Evolutionary conservation across 345 rosid genomes (phyloP), one percentile per base, ranked within the genome.

Genomic region (Gossypium raimondii): DNA sequence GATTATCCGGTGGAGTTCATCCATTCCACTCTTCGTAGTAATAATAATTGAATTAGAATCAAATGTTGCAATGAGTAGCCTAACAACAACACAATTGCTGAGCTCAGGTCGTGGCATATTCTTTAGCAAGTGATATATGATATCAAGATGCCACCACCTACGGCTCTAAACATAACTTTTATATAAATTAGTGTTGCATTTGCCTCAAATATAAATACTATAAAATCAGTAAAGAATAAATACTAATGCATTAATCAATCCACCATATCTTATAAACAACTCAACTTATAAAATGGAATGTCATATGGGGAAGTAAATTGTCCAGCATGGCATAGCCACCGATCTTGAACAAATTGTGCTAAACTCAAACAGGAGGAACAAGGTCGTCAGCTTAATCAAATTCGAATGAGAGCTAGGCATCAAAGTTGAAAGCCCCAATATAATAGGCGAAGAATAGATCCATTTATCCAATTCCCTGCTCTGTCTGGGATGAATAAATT

Each of bases 401-500:
- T 29, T 6, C 44, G 5, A 29, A 61, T 29, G 14, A 29, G 66
- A 44, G 17, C 9, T 2, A 29, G 69, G 69, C 41, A 64, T 41
- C 4, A 29, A 45, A 67, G 34, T 20, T 20, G 29, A 45, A 45
- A 20, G 11, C 34, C 22, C 44, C 11, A 47, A 11, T 12, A 47
- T 47, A 47, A 41, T 66, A 44, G n/a, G 53, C 5, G 2, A 44
- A 11, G 53, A 66, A 45, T 67, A 45, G 22, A 43, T 43, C 4
- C 75, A 52, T 11, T 71, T 38, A 71, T 71, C 74, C 80, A 66
- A 13, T 27, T 16, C 16, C 68, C 58, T 53, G 12, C 18, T 70
- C 68, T 68, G 44, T 63, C 45, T 75, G 60, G 59, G 51, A 67
- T 25, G 17, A 43, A 14, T 14, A 34, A 48, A 4, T 4, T 53